Evolutionary conservation across 1,139 yeast genomes (phyloP), one percentile per base, ranked within the genome.

Genomic region (Hyphopichia fennica): DNA sequence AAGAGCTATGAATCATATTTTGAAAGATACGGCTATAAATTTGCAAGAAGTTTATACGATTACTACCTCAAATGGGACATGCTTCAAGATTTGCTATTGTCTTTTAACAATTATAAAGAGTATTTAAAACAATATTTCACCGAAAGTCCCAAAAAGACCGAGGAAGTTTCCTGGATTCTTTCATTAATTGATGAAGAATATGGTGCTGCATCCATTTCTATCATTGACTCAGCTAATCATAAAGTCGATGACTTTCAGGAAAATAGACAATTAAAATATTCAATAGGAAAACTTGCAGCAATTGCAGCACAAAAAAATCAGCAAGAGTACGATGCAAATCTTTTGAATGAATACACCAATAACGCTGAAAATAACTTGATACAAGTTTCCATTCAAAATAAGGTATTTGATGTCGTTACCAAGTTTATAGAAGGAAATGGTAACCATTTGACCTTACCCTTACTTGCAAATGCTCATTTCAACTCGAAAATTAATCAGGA

Each of bases 131-230:
- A 63, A 47, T 90, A 81, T 54, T 77, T 89, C 45, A 53, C 60
- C 3, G 69, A 72, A 30, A 66, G 69, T 40, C 69, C 75, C 32
- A 58, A 70, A 6, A 70, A 75, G 44, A 78, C 82, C 40, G 77
- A 80, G 3, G 66, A 74, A 35, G 75, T 88, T 37, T 75, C 90
- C 1, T 90, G 97, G 97, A 83, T 89, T 31, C 75, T 81, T 45
- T 78, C 84, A 44, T 60, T 88, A 16, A 57, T 78, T 31, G 79
- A 75, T 48, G 69, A 65, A 3, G 69, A 82, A 4, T 85, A 74
- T 54, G 47, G 45, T 3, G 54, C 60, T 3, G 93, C 91, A 0
- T 69, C 84, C 1, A 53, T 60, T 8, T 67, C 75, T 0, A 64
- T 88, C 20, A 46, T 65, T 2, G 51, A 59, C 4, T 71, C 80